Evolutionary conservation across 257 asterid species (phyloP), one percentile per base, ranked within the genome.

Genomic region (Salvia rosmarinus): DNA sequence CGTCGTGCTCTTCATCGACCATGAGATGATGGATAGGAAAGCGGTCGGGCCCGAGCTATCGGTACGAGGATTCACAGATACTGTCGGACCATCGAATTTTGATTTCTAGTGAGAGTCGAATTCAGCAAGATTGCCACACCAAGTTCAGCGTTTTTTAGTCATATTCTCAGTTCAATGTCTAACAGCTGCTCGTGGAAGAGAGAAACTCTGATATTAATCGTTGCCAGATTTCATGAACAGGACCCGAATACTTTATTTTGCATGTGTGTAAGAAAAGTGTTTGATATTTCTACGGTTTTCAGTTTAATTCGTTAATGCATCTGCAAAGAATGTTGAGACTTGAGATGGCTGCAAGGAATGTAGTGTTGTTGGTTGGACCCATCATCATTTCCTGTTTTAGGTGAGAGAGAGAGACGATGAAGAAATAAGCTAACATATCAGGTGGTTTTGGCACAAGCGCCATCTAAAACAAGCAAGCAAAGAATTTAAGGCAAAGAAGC

Each of bases 1-100:
- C 37, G 82, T 86, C 11, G 95, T 91, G 78, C 9, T 84, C 78
- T 91, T 83, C 73, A 51, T 88, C 46, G 96, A 91, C 81, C 84
- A 77, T 1, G 82, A 82, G 47, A 71, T 75, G 84, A 60, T 75
- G 75, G 83, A 77, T 6, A 78, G 65, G 35, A 72, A 51, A 25
- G 70, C 57, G 28, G 9, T 77, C 34, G 72, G 55, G 6, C 85
- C 91, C 64, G 86, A 67, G 37, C 28, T 83, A 17, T 85, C 96
- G 0, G 73, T 91, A 3, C 81, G 85, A 73, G 93, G 91, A 75
- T 89, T 83, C 65, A 61, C 77, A 13, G 89, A 86, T 58, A 59
- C 80, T 37, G 78, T 69, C 20, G 90, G 78, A 19, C 88, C 96
- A 43, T 85, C 90, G 42, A 76, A 76, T 56, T 85, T 88, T 51